A percentile compares a stretch with the other conserved stretches of the same genome.
Conservation (phyloP, 2,329 filamentous ascomycete species). For the Ophiostoma pallidulum region DNA sequence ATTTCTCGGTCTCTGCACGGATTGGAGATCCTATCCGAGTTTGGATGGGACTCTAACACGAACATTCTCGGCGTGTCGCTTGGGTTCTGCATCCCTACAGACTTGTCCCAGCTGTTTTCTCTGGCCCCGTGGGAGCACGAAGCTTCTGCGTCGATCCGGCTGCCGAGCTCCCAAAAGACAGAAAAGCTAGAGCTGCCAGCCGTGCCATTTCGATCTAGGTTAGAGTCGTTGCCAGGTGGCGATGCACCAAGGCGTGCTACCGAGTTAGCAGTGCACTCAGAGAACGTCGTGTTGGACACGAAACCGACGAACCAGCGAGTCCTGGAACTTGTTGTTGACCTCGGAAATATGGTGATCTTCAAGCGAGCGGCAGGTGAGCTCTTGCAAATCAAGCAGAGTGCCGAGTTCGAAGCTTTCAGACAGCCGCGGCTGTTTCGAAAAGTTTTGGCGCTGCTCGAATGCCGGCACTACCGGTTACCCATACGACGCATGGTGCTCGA, state of each 20-base stretch:
- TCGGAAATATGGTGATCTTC: conserved; percentile 88
- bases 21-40: conserved; percentile 78
- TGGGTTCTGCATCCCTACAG: conserved; percentile 75
- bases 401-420: conserved; percentile 64
- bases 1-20: conserved; percentile 89
- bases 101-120: conserved; percentile 71
- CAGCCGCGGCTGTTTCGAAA: conserved; percentile 73
- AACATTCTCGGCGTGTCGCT: conserved; percentile 73
- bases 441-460: conserved; percentile 75
- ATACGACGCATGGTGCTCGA: conserved; percentile 87
- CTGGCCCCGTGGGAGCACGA: conserved; percentile 51
- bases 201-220: conserved; percentile 31
- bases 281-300: conserved; percentile 28
- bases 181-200: conserved; percentile 35
- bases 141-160: conserved; percentile 35
- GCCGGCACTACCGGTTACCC: conserved; percentile 78
- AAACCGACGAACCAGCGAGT: conserved; percentile 61
- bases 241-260: conserved; percentile 18
- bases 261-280: conserved; percentile 19
- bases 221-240: conserved; percentile 19
- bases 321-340: conserved; percentile 72
- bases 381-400: conserved; percentile 65
- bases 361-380: conserved; percentile 80
- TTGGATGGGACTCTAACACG: conserved; percentile 88
- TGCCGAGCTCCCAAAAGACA: conserved; percentile 46